Evolutionary conservation across 768 basidiomycete genomes (phyloP).

Genomic region (Trametes meyenii): DNA sequence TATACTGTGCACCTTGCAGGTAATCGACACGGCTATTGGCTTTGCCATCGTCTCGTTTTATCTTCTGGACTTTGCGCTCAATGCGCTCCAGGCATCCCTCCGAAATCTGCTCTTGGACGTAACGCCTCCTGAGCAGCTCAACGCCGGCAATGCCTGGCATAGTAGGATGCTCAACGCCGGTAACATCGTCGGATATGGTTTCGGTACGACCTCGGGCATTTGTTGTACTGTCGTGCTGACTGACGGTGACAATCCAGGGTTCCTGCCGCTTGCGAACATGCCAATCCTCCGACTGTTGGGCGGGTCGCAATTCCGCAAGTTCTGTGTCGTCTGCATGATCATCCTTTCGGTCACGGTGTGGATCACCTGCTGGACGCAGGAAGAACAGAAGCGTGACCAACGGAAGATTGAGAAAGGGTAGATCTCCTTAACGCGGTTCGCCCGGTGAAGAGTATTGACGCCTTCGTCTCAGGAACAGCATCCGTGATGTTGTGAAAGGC

Average conservation of each 20-base stretch:
- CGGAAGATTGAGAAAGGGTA: slow-evolving; percentile 40
- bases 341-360: slow-evolving; percentile 81
- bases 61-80: slow-evolving; percentile 94
- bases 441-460: background rate
- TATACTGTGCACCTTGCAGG: slow-evolving; percentile 41
- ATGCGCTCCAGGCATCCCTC: slow-evolving; percentile 91
- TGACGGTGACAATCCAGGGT: slow-evolving; percentile 51
- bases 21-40: slow-evolving; percentile 70
- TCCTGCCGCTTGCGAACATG: slow-evolving; percentile 81
- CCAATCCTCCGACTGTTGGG: slow-evolving; percentile 81
- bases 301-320: slow-evolving; percentile 94
- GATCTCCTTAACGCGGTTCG: background rate
- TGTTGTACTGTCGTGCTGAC: background rate
- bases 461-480: slow-evolving; percentile 6
- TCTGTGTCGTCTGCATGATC: slow-evolving; percentile 83
- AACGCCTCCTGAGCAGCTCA: slow-evolving; percentile 86
- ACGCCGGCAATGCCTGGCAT: slow-evolving; percentile 97
- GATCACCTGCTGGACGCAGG: slow-evolving; percentile 85
- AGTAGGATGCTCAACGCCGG: slow-evolving; percentile 96
- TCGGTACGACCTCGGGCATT: slow-evolving; percentile 54
- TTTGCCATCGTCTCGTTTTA: slow-evolving; percentile 93
- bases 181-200: slow-evolving; percentile 92
- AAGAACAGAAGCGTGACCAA: slow-evolving; percentile 70
- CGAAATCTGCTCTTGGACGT: slow-evolving; percentile 93
- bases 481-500: slow-evolving; percentile 56